A percentile compares a stretch with the other conserved stretches of the same genome.
Evolutionary conservation across 305 asterid species (phyloP).

Genomic region (Caryopteris hybrid): DNA sequence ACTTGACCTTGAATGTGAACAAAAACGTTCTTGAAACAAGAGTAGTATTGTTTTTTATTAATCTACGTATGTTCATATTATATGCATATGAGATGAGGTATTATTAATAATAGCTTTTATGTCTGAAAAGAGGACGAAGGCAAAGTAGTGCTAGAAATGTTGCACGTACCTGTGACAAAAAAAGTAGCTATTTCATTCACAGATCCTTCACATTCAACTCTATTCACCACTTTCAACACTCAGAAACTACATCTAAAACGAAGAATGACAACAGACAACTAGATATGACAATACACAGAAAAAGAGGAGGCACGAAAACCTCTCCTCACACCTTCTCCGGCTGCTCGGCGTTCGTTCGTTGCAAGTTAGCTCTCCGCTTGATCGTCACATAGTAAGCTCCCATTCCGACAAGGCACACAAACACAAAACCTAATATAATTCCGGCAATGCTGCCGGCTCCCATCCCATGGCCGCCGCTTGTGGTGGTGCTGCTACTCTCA

Average conservation of each 20-base stretch:
- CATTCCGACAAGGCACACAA: slow-evolving; percentile 37
- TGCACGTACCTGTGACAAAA: neutral
- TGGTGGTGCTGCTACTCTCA: slow-evolving; percentile 35
- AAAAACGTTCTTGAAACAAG: no score
- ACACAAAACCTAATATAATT: slow-evolving; percentile 33
- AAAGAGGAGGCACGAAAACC: neutral
- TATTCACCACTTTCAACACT: neutral
- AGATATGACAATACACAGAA: neutral
- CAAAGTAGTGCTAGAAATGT: neutral
- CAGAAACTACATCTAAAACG: neutral
- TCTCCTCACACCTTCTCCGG: slow-evolving; percentile 20
- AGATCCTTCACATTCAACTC: neutral
- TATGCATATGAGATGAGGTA: no score
- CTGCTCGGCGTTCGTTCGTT: slow-evolving; percentile 29
- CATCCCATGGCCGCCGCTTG: neutral
- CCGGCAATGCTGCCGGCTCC: slow-evolving; percentile 51
- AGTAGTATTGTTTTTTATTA: no score
- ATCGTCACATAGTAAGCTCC: slow-evolving; percentile 41
- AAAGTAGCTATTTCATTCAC: neutral
- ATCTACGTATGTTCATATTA: no score
- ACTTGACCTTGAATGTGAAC: no score
- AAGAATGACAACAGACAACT: neutral
- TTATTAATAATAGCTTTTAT: no score
- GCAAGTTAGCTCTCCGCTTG: slow-evolving; percentile 30
- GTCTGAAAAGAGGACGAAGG: no score